A percentile compares a stretch with the other conserved stretches of the same genome.
Evolutionary conservation across 768 basidiomycete species (phyloP).

Genomic region (Xerocomus brunneocitrinus): DNA sequence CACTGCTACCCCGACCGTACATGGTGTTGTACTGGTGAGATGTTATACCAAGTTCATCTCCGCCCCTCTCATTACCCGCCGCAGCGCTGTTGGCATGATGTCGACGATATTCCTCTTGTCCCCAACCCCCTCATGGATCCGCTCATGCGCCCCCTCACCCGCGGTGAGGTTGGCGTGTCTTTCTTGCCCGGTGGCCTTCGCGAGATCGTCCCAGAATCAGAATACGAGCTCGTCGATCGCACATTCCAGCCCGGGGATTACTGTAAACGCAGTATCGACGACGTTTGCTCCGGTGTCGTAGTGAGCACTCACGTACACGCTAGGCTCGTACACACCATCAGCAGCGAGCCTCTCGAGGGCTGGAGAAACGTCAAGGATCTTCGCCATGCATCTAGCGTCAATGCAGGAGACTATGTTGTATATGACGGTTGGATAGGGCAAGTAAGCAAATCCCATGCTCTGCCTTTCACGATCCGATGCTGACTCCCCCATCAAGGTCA

Average conservation of each 20-base stretch:
- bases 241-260: slow-evolving; percentile 74
- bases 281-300: slow-evolving; percentile 73
- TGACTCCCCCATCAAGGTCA: slow-evolving; percentile 43
- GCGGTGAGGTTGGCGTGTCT: slow-evolving; percentile 80
- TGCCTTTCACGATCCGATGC: slow-evolving; percentile 3
- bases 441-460: slow-evolving; percentile 40
- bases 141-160: slow-evolving; percentile 66
- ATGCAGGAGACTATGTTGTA: slow-evolving; percentile 77
- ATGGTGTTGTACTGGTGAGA: slow-evolving; percentile 66
- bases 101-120: slow-evolving; percentile 58
- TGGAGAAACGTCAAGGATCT: slow-evolving; percentile 64
- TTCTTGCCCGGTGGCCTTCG: slow-evolving; percentile 53
- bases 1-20: slow-evolving; percentile 35
- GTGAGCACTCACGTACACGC: slow-evolving; percentile 56
- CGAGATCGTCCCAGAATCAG: slow-evolving; percentile 67
- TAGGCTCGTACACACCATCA: slow-evolving; percentile 74
- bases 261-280: slow-evolving; percentile 73
- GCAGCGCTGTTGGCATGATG: slow-evolving; percentile 87
- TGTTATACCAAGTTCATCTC: not conserved
- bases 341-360: slow-evolving; percentile 48
- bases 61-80: slow-evolving; percentile 6
- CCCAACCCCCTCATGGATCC: slow-evolving; percentile 51
- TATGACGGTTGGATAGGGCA: slow-evolving; percentile 89
- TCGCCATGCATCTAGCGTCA: slow-evolving; percentile 53
- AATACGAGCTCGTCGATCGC: slow-evolving; percentile 70